A percentile compares a stretch with the other conserved stretches of the same genome.
Conservation (phyloP, 441 rosid species). For the Kokia cookei region DNA sequence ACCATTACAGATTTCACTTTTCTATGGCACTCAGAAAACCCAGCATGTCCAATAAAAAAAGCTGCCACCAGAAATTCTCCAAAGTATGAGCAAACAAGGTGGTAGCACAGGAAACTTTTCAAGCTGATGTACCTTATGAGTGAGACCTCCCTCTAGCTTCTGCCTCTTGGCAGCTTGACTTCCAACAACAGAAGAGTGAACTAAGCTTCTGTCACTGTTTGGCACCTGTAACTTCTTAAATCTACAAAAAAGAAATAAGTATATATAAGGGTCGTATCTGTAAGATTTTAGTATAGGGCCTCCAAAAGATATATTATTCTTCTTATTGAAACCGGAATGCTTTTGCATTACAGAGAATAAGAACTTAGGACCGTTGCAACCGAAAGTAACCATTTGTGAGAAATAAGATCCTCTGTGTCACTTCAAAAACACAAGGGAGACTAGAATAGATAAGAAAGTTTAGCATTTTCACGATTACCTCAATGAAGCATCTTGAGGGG, state of each 20-base stretch:
- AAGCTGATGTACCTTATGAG: constrained; percentile 44
- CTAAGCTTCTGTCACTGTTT: constrained; percentile 31
- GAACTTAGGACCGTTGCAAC: not conserved
- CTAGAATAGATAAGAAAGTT: not conserved
- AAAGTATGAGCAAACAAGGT: not conserved
- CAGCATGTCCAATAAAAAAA: not conserved
- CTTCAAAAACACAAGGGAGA: not conserved
- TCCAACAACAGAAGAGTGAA: constrained; percentile 50
- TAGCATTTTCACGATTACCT: constrained; percentile 36
- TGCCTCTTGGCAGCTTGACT: constrained; percentile 91
- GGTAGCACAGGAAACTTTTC: not conserved
- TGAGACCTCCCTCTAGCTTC: constrained; percentile 85
- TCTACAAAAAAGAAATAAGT: constrained; percentile 19
- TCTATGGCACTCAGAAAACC: not conserved
- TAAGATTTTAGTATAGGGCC: not conserved
- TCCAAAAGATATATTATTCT: not conserved
- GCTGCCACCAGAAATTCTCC: not conserved
- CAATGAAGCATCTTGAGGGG: constrained; percentile 24
- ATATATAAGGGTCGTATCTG: not conserved
- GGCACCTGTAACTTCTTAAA: constrained; percentile 37
- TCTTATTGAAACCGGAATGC: not conserved
- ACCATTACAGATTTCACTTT: not conserved
- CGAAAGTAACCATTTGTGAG: not conserved
- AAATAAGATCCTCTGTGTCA: not conserved
- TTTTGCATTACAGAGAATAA: not conserved